phyloP scores from a whole-genome alignment of 139 green algal genomes.

The Chlamydomonas schloesseri region DNA sequence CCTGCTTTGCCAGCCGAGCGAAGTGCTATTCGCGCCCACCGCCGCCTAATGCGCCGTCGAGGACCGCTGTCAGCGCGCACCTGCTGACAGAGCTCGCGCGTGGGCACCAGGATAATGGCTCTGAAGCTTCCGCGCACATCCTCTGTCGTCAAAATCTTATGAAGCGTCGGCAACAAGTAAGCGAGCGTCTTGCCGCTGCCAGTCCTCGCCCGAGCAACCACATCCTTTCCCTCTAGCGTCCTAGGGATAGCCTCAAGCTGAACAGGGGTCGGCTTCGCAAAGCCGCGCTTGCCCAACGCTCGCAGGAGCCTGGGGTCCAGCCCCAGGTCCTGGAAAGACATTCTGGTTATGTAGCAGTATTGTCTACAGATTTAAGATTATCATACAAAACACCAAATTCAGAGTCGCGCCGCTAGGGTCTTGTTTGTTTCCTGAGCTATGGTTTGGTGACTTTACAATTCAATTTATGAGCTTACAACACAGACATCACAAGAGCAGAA shows the following conservation, averaged over 20 bases:
- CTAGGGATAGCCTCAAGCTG: conserved; percentile 78
- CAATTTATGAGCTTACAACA: too few species aligned
- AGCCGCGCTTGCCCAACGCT: conserved; percentile 76
- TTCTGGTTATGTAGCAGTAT: too few species aligned
- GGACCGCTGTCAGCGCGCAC: conserved; percentile 35
- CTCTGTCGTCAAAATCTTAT: conserved; percentile 67
- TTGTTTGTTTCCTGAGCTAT: neutral
- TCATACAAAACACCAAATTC: neutral
- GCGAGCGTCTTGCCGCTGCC: conserved; percentile 93
- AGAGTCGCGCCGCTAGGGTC: neutral
- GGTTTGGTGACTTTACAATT: too few species aligned
- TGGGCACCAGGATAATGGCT: conserved; percentile 91
- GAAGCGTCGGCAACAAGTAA: conserved; percentile 88
- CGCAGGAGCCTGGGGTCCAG: conserved; percentile 86
- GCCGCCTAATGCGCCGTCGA: too few species aligned
- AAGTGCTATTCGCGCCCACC: too few species aligned
- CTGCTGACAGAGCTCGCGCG: conserved; percentile 95
- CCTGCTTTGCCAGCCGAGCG: too few species aligned
- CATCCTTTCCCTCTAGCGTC: conserved; percentile 85
- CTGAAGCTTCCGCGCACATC: conserved; percentile 73
- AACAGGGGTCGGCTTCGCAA: conserved; percentile 75
- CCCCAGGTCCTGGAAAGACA: conserved; percentile 70
- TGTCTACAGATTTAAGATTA: too few species aligned
- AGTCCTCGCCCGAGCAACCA: conserved; percentile 84
- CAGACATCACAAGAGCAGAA: too few species aligned